Evolutionary conservation across 441 rosid species (phyloP).

Genomic region (Syzygium syzygioides): DNA sequence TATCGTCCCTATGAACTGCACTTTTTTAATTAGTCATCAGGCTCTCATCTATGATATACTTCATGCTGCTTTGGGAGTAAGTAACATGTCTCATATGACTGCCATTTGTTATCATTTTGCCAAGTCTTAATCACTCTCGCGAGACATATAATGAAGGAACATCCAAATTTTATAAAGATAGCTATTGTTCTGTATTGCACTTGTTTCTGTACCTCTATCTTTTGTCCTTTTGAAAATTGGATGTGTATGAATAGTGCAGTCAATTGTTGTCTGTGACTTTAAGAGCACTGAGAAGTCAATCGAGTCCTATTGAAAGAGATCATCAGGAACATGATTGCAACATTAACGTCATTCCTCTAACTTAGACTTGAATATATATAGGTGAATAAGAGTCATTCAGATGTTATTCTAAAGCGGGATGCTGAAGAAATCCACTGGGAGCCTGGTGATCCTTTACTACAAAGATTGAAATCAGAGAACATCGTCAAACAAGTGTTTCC

Average conservation of each 20-base stretch:
- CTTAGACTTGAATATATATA: conserved; percentile 13
- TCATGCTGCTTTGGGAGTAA: not conserved
- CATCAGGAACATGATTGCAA: not conserved
- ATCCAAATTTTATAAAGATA: not conserved
- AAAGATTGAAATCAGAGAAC: conserved; percentile 57
- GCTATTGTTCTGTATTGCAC: not conserved
- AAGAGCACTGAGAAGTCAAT: not conserved
- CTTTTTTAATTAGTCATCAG: not conserved
- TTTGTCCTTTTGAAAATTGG: not conserved
- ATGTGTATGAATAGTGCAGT: not conserved
- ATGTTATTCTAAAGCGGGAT: conserved; percentile 34
- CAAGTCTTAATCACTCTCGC: not conserved
- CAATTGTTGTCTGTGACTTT: not conserved
- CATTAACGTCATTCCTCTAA: not conserved
- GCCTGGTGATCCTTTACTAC: conserved; percentile 63
- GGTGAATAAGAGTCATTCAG: conserved; percentile 42
- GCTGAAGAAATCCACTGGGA: conserved; percentile 51
- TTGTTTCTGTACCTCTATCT: not conserved
- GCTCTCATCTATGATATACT: not conserved
- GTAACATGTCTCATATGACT: not conserved
- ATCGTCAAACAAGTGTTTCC: conserved; percentile 72
- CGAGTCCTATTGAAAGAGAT: not conserved
- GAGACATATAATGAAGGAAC: not conserved
- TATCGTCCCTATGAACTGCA: not conserved
- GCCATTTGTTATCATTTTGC: not conserved